Base-by-base conservation (phyloP, 306 rosid genomes). In the Argentina anserina region DNA sequence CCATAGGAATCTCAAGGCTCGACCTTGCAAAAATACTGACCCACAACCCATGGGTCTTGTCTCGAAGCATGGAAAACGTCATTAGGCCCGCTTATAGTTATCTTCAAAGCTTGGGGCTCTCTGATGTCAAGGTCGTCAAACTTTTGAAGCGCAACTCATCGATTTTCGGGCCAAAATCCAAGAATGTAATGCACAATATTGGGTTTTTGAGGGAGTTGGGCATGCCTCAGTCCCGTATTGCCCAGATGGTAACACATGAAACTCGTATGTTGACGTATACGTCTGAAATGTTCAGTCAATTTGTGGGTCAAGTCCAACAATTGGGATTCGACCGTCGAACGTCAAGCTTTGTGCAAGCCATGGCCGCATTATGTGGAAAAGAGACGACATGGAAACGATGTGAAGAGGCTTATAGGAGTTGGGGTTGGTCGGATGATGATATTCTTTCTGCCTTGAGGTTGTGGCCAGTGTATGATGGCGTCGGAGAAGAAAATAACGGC, bases 241-340 rank as follows among this genome's bases (percentile, higher is more conserved):
- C 29, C n/a, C 10, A 3, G 0, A 21, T 78, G 50, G 25, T 81
- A 15, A 1, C 1, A 1, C 3, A 21, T 23, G 67, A 50, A 26
- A 45, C 81, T 7, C 9, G 43, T 39, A 6, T 63, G 6, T 29
- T 72, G 33, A 14, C 34, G 17, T 0, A 13, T 18, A 60, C 20
- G 9, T 9, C 71, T 3, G 49, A 55, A 26, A 0, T 12, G 33
- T 36, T 84, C 18, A 18, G 36, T 8, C 3, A 17, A 56, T 29
- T 31, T 1, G 71, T 78, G 3, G 70, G 61, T 34, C 56, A 75
- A 56, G 55, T 87, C 4, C 79, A 71, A 66, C 45, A 75, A 28
- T n/a, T 90, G 80, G 87, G 87, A 12, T 78, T 89, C 39, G 47
- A 45, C 50, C 50, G 2, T 3, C 20, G 7, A 45, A 80, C 55